Evolutionary conservation across 352 stramenopile genomes (phyloP), one percentile per base, ranked within the genome.

Genomic region (Globisporangium camurandrum): DNA sequence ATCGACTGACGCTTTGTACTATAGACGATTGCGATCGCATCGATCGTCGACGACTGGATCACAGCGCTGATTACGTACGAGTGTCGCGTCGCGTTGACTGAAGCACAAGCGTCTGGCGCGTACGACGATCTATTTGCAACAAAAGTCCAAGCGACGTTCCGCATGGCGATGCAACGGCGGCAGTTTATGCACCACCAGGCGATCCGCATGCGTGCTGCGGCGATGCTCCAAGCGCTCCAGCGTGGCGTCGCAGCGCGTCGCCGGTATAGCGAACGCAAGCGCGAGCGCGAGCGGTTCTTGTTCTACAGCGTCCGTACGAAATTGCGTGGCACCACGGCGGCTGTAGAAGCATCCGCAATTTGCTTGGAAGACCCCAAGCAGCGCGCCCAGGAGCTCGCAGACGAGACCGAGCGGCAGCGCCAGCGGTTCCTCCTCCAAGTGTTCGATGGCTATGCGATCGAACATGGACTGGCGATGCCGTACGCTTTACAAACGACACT

Each of bases 241-340:
- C 71, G 80, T 14, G 80, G 76, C 12, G 75, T 91, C 47, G 57
- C 71, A 10, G 69, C 76, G 6, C 59, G 79, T 8, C 51, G 65
- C 27, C 66, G 71, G 4, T 88, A 77, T 53, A 56, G 53, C 5
- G 65, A 83, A 22, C 73, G 84, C 61, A 75, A 72, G 42, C 51
- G 80, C 12, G 72, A 88, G 52, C 62, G 75, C 8, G 76, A 78
- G 46, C 66, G 69, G 40, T 76, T 80, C 41, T 44, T 87, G 4
- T 86, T 84, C 44, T 84, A 80, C 38, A 71, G 77, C 9, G 84
- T 86, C 30, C 71, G 73, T 23, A 83, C 77, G 19, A 89, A 66
- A 48, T 50, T 87, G 28, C 64, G 82, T 37, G 59, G 74, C 6
- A 26, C 64, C 3, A 74, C 63, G 6, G 28, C 49, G 0, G 4